Evolutionary conservation across 2,329 filamentous ascomycete species (phyloP).

Genomic region (Colletotrichum costaricense): DNA sequence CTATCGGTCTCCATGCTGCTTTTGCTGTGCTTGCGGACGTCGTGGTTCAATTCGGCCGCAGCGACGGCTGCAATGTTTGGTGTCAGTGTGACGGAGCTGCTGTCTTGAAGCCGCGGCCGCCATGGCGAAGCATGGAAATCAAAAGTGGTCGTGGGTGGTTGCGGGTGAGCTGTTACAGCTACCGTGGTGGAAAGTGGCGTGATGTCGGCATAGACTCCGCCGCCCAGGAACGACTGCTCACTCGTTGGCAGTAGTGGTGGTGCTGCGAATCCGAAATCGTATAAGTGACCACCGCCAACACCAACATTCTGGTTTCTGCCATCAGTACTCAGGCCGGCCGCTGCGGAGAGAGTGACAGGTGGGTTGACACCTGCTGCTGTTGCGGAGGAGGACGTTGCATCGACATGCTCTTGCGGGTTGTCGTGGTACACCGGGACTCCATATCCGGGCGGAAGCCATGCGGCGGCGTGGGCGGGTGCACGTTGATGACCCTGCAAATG

Average conservation of each 20-base stretch:
- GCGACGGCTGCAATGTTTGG: constrained; percentile 27
- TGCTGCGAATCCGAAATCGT: constrained; percentile 30
- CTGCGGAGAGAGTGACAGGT: constrained; percentile 8
- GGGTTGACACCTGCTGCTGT: constrained; percentile 12
- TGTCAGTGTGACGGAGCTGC: constrained; percentile 27
- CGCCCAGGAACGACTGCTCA: constrained; percentile 35
- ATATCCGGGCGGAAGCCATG: constrained; percentile 31
- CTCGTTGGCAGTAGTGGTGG: constrained; percentile 3
- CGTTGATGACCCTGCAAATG: constrained; percentile 20
- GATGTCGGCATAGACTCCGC: constrained; percentile 32
- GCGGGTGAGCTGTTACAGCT: constrained; percentile 15
- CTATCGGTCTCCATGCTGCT: constrained; percentile 29
- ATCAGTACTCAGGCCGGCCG: background rate
- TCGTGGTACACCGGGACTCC: constrained; percentile 14
- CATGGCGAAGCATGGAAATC: constrained; percentile 33
- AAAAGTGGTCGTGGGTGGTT: constrained; percentile 22
- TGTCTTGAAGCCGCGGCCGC: constrained; percentile 25
- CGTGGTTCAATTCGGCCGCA: constrained; percentile 31
- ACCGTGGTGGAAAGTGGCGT: constrained; percentile 32
- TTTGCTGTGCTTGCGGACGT: constrained; percentile 26
- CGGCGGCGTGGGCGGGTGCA: background rate
- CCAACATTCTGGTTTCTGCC: background rate
- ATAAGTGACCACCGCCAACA: constrained; percentile 5
- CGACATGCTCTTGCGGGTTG: constrained; percentile 5
- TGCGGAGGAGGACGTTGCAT: background rate